phyloP scores from a whole-genome alignment of 805 yeast genomes.

The Candida maesae region DNA sequence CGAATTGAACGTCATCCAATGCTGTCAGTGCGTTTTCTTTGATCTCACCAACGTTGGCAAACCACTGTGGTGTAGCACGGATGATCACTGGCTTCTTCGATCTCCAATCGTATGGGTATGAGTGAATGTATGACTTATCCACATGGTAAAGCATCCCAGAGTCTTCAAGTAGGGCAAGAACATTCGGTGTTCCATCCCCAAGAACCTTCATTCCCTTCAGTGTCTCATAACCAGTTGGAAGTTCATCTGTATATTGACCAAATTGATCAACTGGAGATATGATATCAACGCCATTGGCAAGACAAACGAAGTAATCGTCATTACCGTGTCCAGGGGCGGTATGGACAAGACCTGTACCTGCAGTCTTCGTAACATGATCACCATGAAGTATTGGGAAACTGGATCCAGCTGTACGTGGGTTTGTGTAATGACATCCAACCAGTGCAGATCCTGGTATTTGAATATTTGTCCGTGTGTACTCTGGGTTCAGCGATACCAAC shows the following conservation, averaged over 20 bases:
- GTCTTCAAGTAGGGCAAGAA: slow-evolving; percentile 41
- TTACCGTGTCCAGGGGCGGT: slow-evolving; percentile 98
- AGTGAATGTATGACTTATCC: slow-evolving; percentile 59
- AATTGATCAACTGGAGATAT: slow-evolving; percentile 75
- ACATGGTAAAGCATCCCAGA: slow-evolving; percentile 44
- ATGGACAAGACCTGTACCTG: slow-evolving; percentile 96
- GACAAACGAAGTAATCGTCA: slow-evolving; percentile 81
- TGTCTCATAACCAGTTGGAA: slow-evolving; percentile 44
- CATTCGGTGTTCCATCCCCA: slow-evolving; percentile 47
- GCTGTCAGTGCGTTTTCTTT: slow-evolving; percentile 60
- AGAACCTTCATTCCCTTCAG: slow-evolving; percentile 60
- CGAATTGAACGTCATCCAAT: slow-evolving; percentile 59
- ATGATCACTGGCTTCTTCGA: slow-evolving; percentile 93
- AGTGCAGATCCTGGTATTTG: slow-evolving; percentile 42
- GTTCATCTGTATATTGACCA: slow-evolving; percentile 59
- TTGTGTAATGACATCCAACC: no score
- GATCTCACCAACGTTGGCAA: slow-evolving; percentile 76
- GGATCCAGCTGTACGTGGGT: slow-evolving; percentile 41
- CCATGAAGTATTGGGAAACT: slow-evolving; percentile 68
- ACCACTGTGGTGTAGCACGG: slow-evolving; percentile 96
- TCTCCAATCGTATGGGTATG: slow-evolving; percentile 97
- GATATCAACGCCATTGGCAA: slow-evolving; percentile 50
- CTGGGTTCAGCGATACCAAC: slow-evolving; percentile 32
- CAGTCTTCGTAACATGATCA: slow-evolving; percentile 68
- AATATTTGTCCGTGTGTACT: slow-evolving; percentile 21